A percentile compares a stretch with the other conserved stretches of the same genome.
Evolutionary conservation across 495 filamentous ascomycete genomes (phyloP).

Genomic region (Evernia prunastri): DNA sequence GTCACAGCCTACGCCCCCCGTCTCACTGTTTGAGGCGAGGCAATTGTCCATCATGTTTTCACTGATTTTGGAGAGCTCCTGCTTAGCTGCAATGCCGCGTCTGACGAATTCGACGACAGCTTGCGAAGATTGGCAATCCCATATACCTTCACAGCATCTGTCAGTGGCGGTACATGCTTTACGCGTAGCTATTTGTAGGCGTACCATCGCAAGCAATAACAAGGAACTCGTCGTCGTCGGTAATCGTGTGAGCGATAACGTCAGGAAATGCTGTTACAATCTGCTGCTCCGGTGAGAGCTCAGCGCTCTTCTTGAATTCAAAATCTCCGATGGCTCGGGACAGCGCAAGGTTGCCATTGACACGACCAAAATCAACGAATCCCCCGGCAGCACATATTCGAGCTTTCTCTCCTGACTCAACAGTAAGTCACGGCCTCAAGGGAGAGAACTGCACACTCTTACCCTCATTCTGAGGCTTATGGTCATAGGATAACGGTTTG

Average conservation of each 20-base stretch:
- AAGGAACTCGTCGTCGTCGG: constrained; percentile 92
- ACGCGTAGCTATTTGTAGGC: constrained; percentile 24
- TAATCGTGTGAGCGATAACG: constrained; percentile 80
- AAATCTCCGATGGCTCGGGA: constrained; percentile 98
- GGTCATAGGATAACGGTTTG: constrained; percentile 94
- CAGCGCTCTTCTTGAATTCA: constrained; percentile 98
- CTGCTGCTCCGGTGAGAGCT: constrained; percentile 91
- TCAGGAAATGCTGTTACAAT: constrained; percentile 97
- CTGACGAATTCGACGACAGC: constrained; percentile 95
- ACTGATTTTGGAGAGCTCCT: constrained; percentile 85
- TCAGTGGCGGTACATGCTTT: background rate
- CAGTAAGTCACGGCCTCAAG: constrained; percentile 12
- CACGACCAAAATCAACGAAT: constrained; percentile 94
- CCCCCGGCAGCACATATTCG: constrained; percentile 92
- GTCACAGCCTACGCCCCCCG: constrained; percentile 95
- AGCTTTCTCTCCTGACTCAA: constrained; percentile 76
- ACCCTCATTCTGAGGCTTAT: constrained; percentile 99
- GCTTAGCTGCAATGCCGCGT: constrained; percentile 90
- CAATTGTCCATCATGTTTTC: constrained; percentile 99
- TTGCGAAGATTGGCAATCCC: constrained; percentile 98
- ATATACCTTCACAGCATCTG: constrained; percentile 62
- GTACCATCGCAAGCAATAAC: constrained; percentile 95
- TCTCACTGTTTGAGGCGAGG: constrained; percentile 92
- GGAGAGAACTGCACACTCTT: constrained; percentile 23
- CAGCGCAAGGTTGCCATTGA: constrained; percentile 96